Evolutionary conservation across 495 filamentous ascomycete species (phyloP), one percentile per base, ranked within the genome.

Genomic region (Aspergillus carlsbadensis): DNA sequence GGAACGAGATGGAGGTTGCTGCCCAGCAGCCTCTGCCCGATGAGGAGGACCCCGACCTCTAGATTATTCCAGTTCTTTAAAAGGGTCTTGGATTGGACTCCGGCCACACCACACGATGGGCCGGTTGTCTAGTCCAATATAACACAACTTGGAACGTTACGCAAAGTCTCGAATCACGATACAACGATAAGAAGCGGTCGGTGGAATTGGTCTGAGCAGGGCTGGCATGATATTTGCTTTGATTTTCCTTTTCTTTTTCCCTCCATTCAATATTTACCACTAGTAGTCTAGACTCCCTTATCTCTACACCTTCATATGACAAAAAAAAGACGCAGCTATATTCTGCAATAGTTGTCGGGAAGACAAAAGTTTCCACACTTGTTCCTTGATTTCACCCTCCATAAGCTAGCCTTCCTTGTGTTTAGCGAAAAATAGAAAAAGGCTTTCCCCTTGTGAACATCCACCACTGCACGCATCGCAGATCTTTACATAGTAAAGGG

Each of bases 31-130:
- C 95, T 62, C 88, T 99, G 52, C 95, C 94, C 55, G 92, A 93
- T 64, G 94, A 99, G 83, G 93, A 97, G 60, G 92, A 96, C 63
- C 83, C 90, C 58, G 85, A 88, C 70, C 77, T 87, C 74, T 88
- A 84, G 72, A 67, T 56, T 48, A 13, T 39, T 44, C 36, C 64
- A 52, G 37, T 40, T 57, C 46, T 39, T 8, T 29, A 56, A 34
- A 59, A 57, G 55, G 53, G 60, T 55, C 59, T 57, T 60, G 52
- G 62, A 60, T 52, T 53, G 57, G 55, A 43, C 48, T 31, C 22
- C 43, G 36, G 43, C 44, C 51, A 44, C 22, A n/a, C 11, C 15
- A 26, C 15, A 26, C 10, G 40, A 52, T 58, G 46, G 40, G 17
- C 46, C 43, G n/a, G 47, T 52, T 3, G 52, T 54, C 29, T 36